phyloP scores from a whole-genome alignment of 257 asterid species.

The Solanum rostratum region DNA sequence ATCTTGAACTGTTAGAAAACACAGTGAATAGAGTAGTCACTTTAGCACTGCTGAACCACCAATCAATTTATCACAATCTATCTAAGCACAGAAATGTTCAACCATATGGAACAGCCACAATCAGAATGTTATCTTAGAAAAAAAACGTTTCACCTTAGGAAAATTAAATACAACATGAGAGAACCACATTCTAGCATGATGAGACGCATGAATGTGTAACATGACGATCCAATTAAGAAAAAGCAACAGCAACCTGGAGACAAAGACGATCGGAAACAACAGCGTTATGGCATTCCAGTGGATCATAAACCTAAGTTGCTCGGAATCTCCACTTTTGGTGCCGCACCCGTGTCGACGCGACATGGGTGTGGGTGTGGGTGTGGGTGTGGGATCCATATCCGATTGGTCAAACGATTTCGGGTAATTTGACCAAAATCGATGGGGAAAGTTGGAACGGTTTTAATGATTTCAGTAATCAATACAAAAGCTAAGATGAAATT shows the following conservation, averaged over 20 bases:
- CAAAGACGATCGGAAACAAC: neutral
- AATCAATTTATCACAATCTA: neutral
- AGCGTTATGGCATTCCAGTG: neutral
- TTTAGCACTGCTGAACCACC: neutral
- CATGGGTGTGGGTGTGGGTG: too few species aligned
- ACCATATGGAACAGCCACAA: neutral
- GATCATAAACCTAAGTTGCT: too few species aligned
- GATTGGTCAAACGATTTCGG: too few species aligned
- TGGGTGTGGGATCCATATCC: too few species aligned
- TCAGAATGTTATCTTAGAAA: neutral
- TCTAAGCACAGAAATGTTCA: neutral
- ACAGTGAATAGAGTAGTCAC: neutral
- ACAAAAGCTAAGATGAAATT: too few species aligned
- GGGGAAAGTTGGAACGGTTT: too few species aligned
- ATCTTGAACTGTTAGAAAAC: slow-evolving; percentile 2
- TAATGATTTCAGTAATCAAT: too few species aligned
- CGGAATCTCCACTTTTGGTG: too few species aligned
- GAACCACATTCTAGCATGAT: neutral
- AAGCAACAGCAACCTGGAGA: neutral
- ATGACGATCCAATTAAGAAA: neutral
- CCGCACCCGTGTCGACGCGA: too few species aligned
- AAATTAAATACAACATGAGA: neutral
- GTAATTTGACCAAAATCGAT: too few species aligned
- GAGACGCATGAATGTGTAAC: neutral
- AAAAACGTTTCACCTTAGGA: neutral